Conservation (phyloP, 2,329 filamentous ascomycete species). For the Cladosporium sp. region DNA sequence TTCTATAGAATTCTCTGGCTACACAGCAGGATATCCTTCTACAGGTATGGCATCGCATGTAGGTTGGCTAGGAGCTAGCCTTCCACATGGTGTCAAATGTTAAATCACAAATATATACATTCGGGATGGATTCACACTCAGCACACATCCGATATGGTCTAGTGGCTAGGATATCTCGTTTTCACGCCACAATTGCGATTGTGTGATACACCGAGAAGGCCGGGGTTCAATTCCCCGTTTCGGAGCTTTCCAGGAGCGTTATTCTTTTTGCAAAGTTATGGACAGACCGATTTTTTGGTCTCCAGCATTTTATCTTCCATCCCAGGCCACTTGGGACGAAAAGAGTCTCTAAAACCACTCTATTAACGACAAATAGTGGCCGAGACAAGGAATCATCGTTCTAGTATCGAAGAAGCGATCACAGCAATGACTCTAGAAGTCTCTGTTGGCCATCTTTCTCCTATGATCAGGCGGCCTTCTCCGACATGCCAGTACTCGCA, state of each 20-base stretch:
- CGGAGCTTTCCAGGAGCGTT: neutral
- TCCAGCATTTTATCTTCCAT: too few relatives aligned
- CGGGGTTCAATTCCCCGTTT: constrained; percentile 1
- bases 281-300: too few relatives aligned
- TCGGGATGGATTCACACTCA: too few relatives aligned
- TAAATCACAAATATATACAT: too few relatives aligned
- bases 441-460: neutral
- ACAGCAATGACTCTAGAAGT: neutral
- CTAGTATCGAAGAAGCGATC: neutral
- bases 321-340: neutral
- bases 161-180: neutral
- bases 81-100: too few relatives aligned
- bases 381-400: neutral
- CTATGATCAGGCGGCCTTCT: neutral
- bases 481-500: neutral
- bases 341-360: neutral
- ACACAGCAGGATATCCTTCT: too few relatives aligned
- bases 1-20: too few relatives aligned
- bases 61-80: too few relatives aligned
- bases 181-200: too few relatives aligned
- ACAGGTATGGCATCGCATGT: too few relatives aligned
- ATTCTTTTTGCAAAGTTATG: neutral
- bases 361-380: neutral
- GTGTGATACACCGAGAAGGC: neutral
- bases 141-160: constrained; percentile 3